Percentiles rank a stretch among this genome's conserved stretches.
Conservation (phyloP, 2,329 filamentous ascomycete genomes). For the Colletotrichum sp. region DNA sequence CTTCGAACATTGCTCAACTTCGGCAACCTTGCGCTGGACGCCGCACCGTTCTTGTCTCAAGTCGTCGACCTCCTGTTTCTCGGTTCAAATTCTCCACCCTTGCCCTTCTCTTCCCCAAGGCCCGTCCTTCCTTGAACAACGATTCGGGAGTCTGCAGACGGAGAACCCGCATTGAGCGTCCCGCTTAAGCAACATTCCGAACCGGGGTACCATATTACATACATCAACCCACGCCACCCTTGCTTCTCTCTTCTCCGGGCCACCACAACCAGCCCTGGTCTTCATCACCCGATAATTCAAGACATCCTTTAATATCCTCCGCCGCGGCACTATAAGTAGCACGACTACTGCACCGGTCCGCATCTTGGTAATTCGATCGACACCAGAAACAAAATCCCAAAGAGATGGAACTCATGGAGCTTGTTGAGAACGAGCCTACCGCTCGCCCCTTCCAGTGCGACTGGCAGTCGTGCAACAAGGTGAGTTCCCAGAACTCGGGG, state of each 20-base stretch:
- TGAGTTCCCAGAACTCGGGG: conserved; percentile 35
- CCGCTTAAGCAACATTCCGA: conserved; percentile 17
- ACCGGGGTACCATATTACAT: conserved; percentile 7
- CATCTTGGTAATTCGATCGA: conserved; percentile 36
- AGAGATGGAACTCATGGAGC: conserved; percentile 68
- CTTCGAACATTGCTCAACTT: conserved; percentile 18
- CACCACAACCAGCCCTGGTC: not conserved
- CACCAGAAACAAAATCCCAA: conserved; percentile 26
- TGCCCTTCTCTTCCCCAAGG: not conserved
- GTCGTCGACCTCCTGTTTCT: conserved; percentile 14
- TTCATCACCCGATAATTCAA: conserved; percentile 16
- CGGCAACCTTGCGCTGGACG: conserved; percentile 22
- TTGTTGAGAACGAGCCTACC: conserved; percentile 68
- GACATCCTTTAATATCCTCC: conserved; percentile 8
- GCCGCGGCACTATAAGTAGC: conserved; percentile 15
- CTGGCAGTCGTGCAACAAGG: conserved; percentile 67
- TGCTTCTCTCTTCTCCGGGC: conserved; percentile 7
- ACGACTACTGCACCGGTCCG: conserved; percentile 17
- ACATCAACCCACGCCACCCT: conserved; percentile 11
- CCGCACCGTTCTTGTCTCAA: conserved; percentile 21
- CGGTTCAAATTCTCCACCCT: not conserved
- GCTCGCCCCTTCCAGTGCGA: conserved; percentile 69
- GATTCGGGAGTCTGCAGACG: conserved; percentile 11
- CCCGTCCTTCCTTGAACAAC: conserved; percentile 9
- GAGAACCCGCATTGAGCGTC: conserved; percentile 15